Evolutionary conservation across 139 green algal genomes (phyloP).

Genomic region (Marvania coccoides): DNA sequence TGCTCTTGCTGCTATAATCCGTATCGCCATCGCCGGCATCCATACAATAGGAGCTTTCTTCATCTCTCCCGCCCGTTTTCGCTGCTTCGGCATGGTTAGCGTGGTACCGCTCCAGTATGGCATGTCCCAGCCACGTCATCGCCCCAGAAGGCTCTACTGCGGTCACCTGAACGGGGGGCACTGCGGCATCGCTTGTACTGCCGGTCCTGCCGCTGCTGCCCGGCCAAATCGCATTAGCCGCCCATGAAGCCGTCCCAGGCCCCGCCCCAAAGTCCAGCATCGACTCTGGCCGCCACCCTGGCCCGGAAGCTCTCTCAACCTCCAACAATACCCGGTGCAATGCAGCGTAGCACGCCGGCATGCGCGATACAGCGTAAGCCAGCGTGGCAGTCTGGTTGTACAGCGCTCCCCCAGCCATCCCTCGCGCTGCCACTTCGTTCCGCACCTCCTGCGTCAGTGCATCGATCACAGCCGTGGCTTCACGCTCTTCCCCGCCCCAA

Average conservation of each 20-base stretch:
- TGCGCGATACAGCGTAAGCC: slow-evolving; percentile 28
- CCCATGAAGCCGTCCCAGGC: slow-evolving; percentile 65
- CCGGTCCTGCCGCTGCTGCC: too few species aligned
- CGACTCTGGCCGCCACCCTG: slow-evolving; percentile 30
- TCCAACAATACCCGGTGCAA: slow-evolving; percentile 26
- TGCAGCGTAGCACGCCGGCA: slow-evolving; percentile 43
- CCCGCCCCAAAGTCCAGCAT: slow-evolving; percentile 73
- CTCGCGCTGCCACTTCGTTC: background rate
- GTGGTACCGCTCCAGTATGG: slow-evolving; percentile 9
- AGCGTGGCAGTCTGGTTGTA: slow-evolving; percentile 15
- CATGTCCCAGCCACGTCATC: slow-evolving; percentile 47
- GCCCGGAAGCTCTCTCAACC: slow-evolving; percentile 9
- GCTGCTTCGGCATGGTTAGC: too few species aligned
- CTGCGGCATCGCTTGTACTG: background rate
- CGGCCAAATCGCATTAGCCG: slow-evolving; percentile 22
- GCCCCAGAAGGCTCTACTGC: slow-evolving; percentile 52
- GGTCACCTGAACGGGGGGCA: slow-evolving; percentile 5
- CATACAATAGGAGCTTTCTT: too few species aligned
- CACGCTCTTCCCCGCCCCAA: background rate
- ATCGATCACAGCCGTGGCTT: background rate
- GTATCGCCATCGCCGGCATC: too few species aligned
- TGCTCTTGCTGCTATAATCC: too few species aligned
- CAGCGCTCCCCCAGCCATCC: background rate
- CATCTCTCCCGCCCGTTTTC: too few species aligned
- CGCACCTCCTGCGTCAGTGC: background rate